Evolutionary conservation across 352 stramenopile species (phyloP), one percentile per base, ranked within the genome.

Genomic region (Halophytophthora polymorphica): DNA sequence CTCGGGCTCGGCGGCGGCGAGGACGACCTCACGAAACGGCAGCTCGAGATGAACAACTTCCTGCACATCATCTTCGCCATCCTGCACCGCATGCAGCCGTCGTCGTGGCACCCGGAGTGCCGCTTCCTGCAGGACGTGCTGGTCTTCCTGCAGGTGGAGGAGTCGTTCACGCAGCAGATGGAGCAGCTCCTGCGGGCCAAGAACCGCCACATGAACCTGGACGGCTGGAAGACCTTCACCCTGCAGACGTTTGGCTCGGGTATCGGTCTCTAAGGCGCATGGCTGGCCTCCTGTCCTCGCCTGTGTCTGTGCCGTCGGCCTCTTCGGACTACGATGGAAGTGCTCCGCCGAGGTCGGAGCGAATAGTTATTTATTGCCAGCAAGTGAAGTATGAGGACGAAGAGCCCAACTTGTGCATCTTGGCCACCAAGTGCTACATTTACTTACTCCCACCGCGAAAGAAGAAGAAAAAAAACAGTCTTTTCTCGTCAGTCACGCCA

Each of bases 21-120:
- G 15, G 48, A 56, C 7, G 71, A 89, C 53, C 56, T 90, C 1
- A 73, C 52, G 8, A 87, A 77, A 53, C 77, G 80, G 25, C 79
- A 91, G 52, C 47, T 52, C 25, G 81, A 94, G 67, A 87, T 92
- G 76, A 80, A 90, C 66, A 88, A 85, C 51, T 94, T 94, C 50
- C 53, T 94, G 36, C 75, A 73, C 43, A 80, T 89, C 53, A 74
- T 94, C 50, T 89, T 92, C 47, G 73, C 71, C 36, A 86, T 90
- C 46, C 57, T 94, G 51, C 81, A 90, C 55, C 75, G 76, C 42
- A 88, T 88, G 71, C 73, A 86, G 53, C 72, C 77, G 19, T 69
- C 64, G 25, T 63, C 68, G 44, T 90, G 82, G 71, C 70, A 85
- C 50, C 56, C 71, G 4, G 70, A 91, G 37, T 94, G 84, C 59